These are phyloP conservation scores for Manihot esculenta DNA, from an alignment of 441 rosid species.

Conservation along the genomic window DNA sequence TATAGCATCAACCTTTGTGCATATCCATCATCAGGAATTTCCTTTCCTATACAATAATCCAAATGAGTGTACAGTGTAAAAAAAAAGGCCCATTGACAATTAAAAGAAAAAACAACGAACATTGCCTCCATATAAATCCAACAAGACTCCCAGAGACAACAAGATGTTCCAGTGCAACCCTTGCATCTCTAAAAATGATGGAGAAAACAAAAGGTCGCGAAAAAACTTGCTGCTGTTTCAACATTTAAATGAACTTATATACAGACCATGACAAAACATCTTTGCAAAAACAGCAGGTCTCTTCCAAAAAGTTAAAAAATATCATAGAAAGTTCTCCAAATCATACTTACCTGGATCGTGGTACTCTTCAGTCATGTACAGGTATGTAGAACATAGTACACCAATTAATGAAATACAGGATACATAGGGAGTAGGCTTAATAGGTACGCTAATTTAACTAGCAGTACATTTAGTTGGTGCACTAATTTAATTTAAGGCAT, in stretches of 20 bases:
- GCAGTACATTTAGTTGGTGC: too few species aligned
- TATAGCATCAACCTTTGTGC: slow-evolving; percentile 57
- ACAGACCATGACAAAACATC: background rate
- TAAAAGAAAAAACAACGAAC: background rate
- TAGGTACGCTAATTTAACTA: too few species aligned
- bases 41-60: slow-evolving; percentile 57
- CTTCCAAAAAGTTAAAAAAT: background rate
- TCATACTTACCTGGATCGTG: too few species aligned
- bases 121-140: background rate
- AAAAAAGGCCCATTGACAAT: slow-evolving; percentile 14
- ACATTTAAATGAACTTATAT: background rate
- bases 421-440: too few species aligned
- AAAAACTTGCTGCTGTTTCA: background rate
- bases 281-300: background rate
- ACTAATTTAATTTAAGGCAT: too few species aligned
- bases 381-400: too few species aligned
- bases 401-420: too few species aligned
- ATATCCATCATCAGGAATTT: slow-evolving; percentile 52
- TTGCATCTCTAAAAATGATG: background rate
- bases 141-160: background rate
- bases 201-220: background rate
- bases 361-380: too few species aligned
- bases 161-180: background rate
- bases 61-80: slow-evolving; percentile 6
- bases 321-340: background rate